Base-by-base conservation (phyloP, 2,329 filamentous ascomycete genomes). In the Phaeosphaeriaceae sp. region DNA sequence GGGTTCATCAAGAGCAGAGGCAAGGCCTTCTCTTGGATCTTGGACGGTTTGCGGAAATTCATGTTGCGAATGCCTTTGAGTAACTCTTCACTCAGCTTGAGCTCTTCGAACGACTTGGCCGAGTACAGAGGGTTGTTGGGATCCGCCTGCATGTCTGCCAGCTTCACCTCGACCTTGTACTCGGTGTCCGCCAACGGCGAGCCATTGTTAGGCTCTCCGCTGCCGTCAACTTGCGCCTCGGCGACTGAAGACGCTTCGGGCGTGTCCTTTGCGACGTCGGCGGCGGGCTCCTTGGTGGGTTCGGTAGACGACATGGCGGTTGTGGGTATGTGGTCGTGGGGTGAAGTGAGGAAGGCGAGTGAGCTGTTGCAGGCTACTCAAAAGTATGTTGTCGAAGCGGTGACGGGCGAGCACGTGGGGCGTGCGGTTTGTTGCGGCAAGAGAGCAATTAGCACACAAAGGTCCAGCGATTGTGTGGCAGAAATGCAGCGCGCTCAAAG, bases 21-120 rank as follows among this genome's bases (percentile, higher is more conserved):
- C 19, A 99, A 86, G 1, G 95, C 95, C 69, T 90, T 92, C 78
- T 97, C 95, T 82, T 99, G 95, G 66, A 99, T 96, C 82, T 99
- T 99, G 56, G 95, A 98, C 0, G 95, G 95, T 79, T 96, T 96
- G 72, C 89, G 86, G 83, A 97, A 98, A 80, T 91, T 91, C 85
- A 98, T 91, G 65, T 91, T 88, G 53, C 93, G 85, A 63, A 98
- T 90, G 44, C 86, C 82, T 21, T 83, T 75, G 24, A 77, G 65
- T 70, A 69, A 83, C 80, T 63, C 88, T 85, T 71, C 63, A 24
- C 70, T 71, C 91, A 99, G 84, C 67, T 91, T 89, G 56, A 98
- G 86, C 63, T 97, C 89, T 66, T 95, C 87, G 76, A 97, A 99
- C 1, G 86, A 88, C 67, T 89, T 90, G 50, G 90, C 89, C 3